A percentile compares a stretch with the other conserved stretches of the same genome.
Conservation (phyloP, 345 rosid species). For the Moricandia arvensis region DNA sequence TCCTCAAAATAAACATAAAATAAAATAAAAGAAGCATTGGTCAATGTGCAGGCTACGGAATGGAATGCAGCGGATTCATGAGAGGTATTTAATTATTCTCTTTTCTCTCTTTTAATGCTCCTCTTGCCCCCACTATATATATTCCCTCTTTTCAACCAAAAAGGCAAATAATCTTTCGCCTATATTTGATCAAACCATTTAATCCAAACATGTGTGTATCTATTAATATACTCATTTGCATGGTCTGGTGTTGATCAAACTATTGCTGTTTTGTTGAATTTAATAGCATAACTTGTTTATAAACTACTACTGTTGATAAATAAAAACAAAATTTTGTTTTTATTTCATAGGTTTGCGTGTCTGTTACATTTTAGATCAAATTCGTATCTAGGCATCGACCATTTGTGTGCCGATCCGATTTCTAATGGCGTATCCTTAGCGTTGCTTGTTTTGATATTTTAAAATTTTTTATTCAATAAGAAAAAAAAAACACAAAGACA, state of each 20-base stretch:
- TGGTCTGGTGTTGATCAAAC: too few species aligned
- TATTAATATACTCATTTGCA: too few species aligned
- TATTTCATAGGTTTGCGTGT: too few species aligned
- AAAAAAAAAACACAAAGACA: not conserved
- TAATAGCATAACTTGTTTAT: too few species aligned
- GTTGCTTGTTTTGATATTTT: not conserved
- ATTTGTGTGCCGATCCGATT: not conserved
- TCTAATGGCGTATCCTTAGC: not conserved
- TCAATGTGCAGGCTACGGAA: constrained; percentile 81
- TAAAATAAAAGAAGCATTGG: constrained; percentile 17
- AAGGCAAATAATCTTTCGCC: too few species aligned
- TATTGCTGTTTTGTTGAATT: too few species aligned
- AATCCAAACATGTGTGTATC: too few species aligned
- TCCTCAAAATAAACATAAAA: not conserved
- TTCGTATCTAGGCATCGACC: not conserved
- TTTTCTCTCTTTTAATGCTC: not conserved
- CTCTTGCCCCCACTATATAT: not conserved
- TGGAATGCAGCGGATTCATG: constrained; percentile 97
- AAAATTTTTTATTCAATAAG: not conserved
- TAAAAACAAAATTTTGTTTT: too few species aligned
- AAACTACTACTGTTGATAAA: too few species aligned
- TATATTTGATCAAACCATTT: too few species aligned
- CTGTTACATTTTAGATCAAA: not conserved
- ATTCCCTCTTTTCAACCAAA: too few species aligned
- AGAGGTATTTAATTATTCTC: constrained; percentile 53